Evolutionary conservation across 2,329 filamentous ascomycete species (phyloP), one percentile per base, ranked within the genome.

Genomic region (Arthrobotrys iridis): DNA sequence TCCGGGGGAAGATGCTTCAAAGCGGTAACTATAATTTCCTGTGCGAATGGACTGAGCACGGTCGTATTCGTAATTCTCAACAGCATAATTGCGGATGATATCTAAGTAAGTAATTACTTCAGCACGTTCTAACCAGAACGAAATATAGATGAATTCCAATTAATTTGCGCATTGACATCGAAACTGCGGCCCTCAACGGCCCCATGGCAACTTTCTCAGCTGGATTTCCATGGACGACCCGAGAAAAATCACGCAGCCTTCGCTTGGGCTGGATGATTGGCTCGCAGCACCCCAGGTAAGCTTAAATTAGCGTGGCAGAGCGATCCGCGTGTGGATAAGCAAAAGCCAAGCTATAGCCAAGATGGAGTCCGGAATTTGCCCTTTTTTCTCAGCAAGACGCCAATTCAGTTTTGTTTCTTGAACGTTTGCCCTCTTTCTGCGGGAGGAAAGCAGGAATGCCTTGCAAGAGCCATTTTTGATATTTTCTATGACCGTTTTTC

Each of bases 231-330:
- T 50, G 65, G 50, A 35, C 43, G 65, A 70, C 57, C 65, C 65
- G 55, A 62, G 35, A 62, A 62, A 74, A 74, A 73, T 74, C 70
- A 74, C 70, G 70, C 70, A 74, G 59, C 48, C 60, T 59, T 73
- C 68, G 68, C 68, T 73, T 74, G 70, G 52, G 59, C 43, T 73
- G 60, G 70, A 64, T 66, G 70, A 74, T 74, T 74, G 70, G 70
- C 62, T 74, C 62, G 65, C 70, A 67, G 52, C 52, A 57, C 50
- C 60, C 60, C 62, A 74, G 70, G 70, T 74, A 74, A 74, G 70
- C 70, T 74, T 74, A 74, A 74, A 74, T 74, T 74, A 74, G 70
- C 70, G 70, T 74, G 70, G 59, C 59, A 58, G 48, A 58, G 52
- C 41, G 59, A 60, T 66, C 68, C 60, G 60, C 68, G 50, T 73